These are phyloP conservation scores for Cyclostephanos tholiformis DNA, from an alignment of 108 stramenopile genomes.

Conservation along the genomic window DNA sequence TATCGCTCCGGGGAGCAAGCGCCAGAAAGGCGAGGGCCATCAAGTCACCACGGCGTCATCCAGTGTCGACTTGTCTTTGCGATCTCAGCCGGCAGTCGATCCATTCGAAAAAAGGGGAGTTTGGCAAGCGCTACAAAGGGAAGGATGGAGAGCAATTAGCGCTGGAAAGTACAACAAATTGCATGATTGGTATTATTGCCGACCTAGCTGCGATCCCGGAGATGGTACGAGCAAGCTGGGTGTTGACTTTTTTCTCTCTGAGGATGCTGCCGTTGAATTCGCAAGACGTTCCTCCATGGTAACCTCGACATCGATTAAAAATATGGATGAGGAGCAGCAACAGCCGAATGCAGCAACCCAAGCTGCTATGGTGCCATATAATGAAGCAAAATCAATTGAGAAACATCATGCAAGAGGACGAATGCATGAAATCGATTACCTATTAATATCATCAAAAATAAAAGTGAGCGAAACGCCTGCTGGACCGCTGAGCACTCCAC, in stretches of 20 bases:
- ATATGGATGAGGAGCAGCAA: not conserved
- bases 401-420: conserved; percentile 7
- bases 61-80: not conserved
- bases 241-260: conserved; percentile 33
- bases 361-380: not conserved
- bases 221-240: conserved; percentile 30
- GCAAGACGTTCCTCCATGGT: not conserved
- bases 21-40: not conserved
- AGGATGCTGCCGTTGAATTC: conserved; percentile 32
- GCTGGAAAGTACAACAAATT: conserved; percentile 28
- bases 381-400: conserved; percentile 3
- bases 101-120: conserved; percentile 13
- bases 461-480: conserved; percentile 6
- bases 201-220: conserved; percentile 29
- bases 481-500: conserved; percentile 13
- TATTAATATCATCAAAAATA: not conserved
- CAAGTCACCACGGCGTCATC: not conserved
- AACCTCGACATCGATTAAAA: not conserved
- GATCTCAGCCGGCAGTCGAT: not conserved
- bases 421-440: not conserved
- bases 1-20: not conserved
- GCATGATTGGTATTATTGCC: conserved; percentile 50
- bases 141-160: conserved; percentile 31
- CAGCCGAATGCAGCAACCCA: not conserved
- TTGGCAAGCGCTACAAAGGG: conserved; percentile 26